Evolutionary conservation across 2,329 filamentous ascomycete genomes (phyloP).

Genomic region (Boeremia exigua): DNA sequence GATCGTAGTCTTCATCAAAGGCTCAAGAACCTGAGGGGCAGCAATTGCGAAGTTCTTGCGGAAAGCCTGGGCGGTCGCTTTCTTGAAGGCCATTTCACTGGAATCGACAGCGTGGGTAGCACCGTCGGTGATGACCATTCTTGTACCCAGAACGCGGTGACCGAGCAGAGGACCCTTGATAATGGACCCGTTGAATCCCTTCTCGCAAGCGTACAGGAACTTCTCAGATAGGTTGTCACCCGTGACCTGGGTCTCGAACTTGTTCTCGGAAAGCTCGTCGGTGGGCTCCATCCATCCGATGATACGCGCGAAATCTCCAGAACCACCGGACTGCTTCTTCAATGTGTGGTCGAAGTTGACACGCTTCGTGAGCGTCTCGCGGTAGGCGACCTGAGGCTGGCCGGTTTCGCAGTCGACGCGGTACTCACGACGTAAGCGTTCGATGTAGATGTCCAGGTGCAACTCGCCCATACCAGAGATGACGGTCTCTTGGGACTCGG

Average conservation of each 20-base stretch:
- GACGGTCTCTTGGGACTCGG: slow-evolving; percentile 93
- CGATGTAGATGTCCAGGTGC: slow-evolving; percentile 95
- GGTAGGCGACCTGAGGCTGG: slow-evolving; percentile 94
- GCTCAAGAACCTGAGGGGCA: slow-evolving; percentile 85
- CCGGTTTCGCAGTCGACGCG: slow-evolving; percentile 95
- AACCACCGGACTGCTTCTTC: slow-evolving; percentile 94
- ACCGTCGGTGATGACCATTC: slow-evolving; percentile 94
- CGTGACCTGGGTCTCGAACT: slow-evolving; percentile 84
- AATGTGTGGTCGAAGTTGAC: slow-evolving; percentile 91
- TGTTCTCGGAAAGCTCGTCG: slow-evolving; percentile 72
- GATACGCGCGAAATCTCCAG: slow-evolving; percentile 93
- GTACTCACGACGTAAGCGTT: slow-evolving; percentile 96
- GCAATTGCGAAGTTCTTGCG: slow-evolving; percentile 86
- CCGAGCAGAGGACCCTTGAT: slow-evolving; percentile 89
- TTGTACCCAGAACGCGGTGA: slow-evolving; percentile 86
- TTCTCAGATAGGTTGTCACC: slow-evolving; percentile 95
- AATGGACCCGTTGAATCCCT: slow-evolving; percentile 86
- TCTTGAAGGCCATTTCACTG: slow-evolving; percentile 94
- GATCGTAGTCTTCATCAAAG: slow-evolving; percentile 97
- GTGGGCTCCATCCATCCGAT: slow-evolving; percentile 90
- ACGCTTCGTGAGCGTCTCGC: slow-evolving; percentile 83
- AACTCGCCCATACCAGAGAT: slow-evolving; percentile 98
- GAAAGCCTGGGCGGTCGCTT: slow-evolving; percentile 95
- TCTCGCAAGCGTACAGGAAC: slow-evolving; percentile 91
- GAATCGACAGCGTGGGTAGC: slow-evolving; percentile 98